These are phyloP conservation scores for Lonicera japonica DNA, from an alignment of 129 eudicot genomes.

Conservation along the genomic window DNA sequence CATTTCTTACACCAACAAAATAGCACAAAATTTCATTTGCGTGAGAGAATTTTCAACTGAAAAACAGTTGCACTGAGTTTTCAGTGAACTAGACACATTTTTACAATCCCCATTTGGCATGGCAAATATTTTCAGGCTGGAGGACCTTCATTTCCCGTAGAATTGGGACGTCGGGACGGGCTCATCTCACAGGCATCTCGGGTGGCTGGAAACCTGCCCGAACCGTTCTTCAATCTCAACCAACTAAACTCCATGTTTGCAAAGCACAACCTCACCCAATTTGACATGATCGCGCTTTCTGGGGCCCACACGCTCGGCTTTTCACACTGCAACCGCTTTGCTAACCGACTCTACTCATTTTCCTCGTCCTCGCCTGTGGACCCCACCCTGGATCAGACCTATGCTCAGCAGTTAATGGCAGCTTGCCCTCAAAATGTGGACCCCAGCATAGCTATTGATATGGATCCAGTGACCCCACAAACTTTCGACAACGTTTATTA, in stretches of 20 bases:
- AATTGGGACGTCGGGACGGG: conserved; percentile 80
- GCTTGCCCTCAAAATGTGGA: conserved; percentile 55
- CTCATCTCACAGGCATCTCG: conserved; percentile 56
- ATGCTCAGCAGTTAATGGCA: conserved; percentile 51
- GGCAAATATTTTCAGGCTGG: conserved; percentile 46
- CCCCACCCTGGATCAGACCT: conserved; percentile 55
- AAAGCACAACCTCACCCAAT: conserved; percentile 37
- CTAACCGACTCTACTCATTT: conserved; percentile 64
- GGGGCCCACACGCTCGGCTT: conserved; percentile 80
- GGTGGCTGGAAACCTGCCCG: conserved; percentile 67
- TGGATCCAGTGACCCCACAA: conserved; percentile 60
- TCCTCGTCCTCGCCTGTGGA: conserved; percentile 40
- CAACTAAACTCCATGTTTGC: conserved; percentile 60
- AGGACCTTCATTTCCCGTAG: conserved; percentile 58
- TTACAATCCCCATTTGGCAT: no score
- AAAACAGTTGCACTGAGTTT: no score
- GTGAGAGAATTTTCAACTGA: no score
- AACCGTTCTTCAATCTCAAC: conserved; percentile 36
- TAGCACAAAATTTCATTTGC: no score
- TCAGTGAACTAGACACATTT: no score
- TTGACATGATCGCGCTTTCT: conserved; percentile 78
- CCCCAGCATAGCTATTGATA: conserved; percentile 37
- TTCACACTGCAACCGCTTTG: conserved; percentile 64
- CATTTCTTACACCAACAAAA: no score
- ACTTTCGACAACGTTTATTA: conserved; percentile 58